Base-by-base conservation (phyloP, 768 basidiomycete species). In the Crucibulum laeve region DNA sequence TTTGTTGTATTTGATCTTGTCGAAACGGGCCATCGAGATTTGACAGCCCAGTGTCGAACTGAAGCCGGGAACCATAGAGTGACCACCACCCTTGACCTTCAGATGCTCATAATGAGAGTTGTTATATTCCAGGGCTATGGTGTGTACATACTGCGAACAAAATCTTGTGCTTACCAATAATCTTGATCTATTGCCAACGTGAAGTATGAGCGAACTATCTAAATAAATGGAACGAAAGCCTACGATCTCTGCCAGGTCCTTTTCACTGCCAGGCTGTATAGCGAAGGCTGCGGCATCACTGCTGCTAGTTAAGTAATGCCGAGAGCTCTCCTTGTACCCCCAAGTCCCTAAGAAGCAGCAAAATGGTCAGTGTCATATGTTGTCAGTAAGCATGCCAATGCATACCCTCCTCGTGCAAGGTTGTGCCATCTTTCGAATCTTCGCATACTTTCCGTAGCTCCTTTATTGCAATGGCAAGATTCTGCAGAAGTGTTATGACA, bases 41-140 rank as follows among this genome's bases (percentile, higher is more conserved):
- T 74, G 74, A 5, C 77, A 67, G 21, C 76, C 76, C 1, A 49
- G 48, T 4, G 75, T 77, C 0, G 76, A 76, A 5, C 73, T 75
- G 50, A 77, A 76, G 2, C 66, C 66, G 2, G 57, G 62, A 47
- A 71, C 71, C 8, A 60, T 44, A 3, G 65, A 42, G 54, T 77
- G 74, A 1, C 76, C 73, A 8, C 69, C 75, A 22, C 72, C 67
- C 52, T 73, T 78, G 48, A 77, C 64, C 75, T 74, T 8, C 28
- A 28, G 14, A n/a, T n/a, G n/a, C n/a, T n/a, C n/a, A 30, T n/a
- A 30, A 30, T 30, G 8, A 30, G n/a, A 8, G 8, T 8, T 30
- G n/a, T 30, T 8, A n/a, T n/a, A 30, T 30, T 8, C 28, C 8
- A n/a, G 10, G 13, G 6, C 28, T 8, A n/a, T 30, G 28, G 28